These are phyloP conservation scores for Lecanosticta acicola DNA, from an alignment of 2,329 filamentous ascomycete genomes.

Conservation along the genomic window DNA sequence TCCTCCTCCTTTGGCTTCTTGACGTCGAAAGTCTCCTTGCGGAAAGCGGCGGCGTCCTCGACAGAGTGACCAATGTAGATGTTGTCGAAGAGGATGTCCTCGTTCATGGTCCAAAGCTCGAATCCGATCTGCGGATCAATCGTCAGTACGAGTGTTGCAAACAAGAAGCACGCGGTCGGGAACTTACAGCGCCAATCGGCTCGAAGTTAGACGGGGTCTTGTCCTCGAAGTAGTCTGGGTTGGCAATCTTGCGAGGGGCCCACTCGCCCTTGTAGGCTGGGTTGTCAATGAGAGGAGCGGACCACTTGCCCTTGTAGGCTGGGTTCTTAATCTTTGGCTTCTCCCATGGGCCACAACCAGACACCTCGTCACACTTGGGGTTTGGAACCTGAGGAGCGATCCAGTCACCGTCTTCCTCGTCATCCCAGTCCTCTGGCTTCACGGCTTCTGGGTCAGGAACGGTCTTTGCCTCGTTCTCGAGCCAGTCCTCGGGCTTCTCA, in stretches of 20 bases:
- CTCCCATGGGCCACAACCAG: slow-evolving; percentile 90
- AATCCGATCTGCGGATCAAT: slow-evolving; percentile 69
- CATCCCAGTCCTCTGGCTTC: slow-evolving; percentile 99
- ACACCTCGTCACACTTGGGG: slow-evolving; percentile 88
- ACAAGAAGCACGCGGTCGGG: background rate
- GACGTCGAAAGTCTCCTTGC: slow-evolving; percentile 80
- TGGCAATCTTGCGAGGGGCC: slow-evolving; percentile 92
- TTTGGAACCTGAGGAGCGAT: slow-evolving; percentile 83
- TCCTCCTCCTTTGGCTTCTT: slow-evolving; percentile 81
- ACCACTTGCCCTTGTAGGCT: slow-evolving; percentile 98
- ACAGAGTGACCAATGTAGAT: slow-evolving; percentile 98
- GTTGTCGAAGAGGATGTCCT: slow-evolving; percentile 98
- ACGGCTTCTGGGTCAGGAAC: slow-evolving; percentile 88
- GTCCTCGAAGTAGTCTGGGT: slow-evolving; percentile 95
- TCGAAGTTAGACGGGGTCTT: slow-evolving; percentile 95
- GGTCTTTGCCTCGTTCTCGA: slow-evolving; percentile 76
- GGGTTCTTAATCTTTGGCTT: slow-evolving; percentile 92
- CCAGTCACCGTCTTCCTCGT: slow-evolving; percentile 99
- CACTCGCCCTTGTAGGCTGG: slow-evolving; percentile 95
- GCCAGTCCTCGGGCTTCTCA: slow-evolving; percentile 89
- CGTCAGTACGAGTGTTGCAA: slow-evolving; percentile 10
- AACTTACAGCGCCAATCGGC: slow-evolving; percentile 90
- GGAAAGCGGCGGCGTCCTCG: slow-evolving; percentile 84
- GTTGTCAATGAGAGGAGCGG: slow-evolving; percentile 88
- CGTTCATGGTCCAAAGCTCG: slow-evolving; percentile 99